Percentiles rank a stretch among this genome's conserved stretches.
phyloP scores from a whole-genome alignment of 805 yeast species.

The Candida parachauliodes region DNA sequence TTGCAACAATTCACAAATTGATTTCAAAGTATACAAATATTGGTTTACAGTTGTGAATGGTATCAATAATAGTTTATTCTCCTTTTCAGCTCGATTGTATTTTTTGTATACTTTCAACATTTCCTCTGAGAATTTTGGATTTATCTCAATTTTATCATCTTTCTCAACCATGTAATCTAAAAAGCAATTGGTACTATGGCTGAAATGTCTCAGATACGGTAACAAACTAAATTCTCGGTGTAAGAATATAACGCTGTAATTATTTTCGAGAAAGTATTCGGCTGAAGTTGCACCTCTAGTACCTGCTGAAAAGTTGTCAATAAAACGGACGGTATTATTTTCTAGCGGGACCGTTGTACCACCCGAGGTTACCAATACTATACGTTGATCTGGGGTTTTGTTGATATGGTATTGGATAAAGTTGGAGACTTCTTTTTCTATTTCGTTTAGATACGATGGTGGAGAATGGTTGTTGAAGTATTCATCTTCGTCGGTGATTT shows the following conservation, averaged over 20 bases:
- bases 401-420: conserved; percentile 57
- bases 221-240: conserved; percentile 89
- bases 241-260: conserved; percentile 88
- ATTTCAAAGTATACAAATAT: conserved; percentile 77
- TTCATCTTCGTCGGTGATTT: conserved; percentile 63
- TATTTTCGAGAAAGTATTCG: conserved; percentile 79
- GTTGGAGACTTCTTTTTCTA: conserved; percentile 52
- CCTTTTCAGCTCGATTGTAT: conserved; percentile 47
- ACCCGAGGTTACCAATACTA: conserved; percentile 89
- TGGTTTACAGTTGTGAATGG: conserved; percentile 97
- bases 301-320: conserved; percentile 96
- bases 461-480: conserved; percentile 72
- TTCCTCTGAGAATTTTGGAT: conserved; percentile 53
- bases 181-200: conserved; percentile 80
- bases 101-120: conserved; percentile 60
- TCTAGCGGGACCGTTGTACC: conserved; percentile 98
- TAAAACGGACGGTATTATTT: conserved; percentile 92
- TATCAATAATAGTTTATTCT: conserved; percentile 56
- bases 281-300: conserved; percentile 97
- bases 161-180: conserved; percentile 72
- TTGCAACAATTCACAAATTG: conserved; percentile 59
- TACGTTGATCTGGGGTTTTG: conserved; percentile 33
- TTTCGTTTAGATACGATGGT: conserved; percentile 67
- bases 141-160: conserved; percentile 57
- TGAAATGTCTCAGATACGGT: conserved; percentile 89